Conservation (phyloP, 1,139 yeast genomes). For the Geotrichum histeridarum region DNA sequence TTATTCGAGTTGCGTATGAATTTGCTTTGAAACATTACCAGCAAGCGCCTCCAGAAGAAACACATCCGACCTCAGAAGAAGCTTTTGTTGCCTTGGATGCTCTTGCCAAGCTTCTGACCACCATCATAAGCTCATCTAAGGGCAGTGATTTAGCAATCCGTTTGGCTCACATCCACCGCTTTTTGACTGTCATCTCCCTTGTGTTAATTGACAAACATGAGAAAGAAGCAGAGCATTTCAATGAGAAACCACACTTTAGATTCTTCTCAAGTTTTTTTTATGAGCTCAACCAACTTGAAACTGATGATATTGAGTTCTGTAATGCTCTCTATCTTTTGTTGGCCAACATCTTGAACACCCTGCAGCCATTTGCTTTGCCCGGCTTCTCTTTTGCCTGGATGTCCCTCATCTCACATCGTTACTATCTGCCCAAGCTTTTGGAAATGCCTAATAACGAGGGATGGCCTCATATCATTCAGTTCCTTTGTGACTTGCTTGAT, state of each 20-base stretch:
- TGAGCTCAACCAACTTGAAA: slow-evolving; percentile 41
- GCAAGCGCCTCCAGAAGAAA: slow-evolving; percentile 43
- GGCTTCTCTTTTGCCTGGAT: slow-evolving; percentile 97
- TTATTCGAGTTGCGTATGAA: slow-evolving; percentile 73
- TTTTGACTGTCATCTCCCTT: slow-evolving; percentile 62
- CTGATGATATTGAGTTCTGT: slow-evolving; percentile 40
- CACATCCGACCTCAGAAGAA: slow-evolving; percentile 36
- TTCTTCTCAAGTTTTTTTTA: slow-evolving; percentile 74
- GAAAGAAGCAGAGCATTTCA: slow-evolving; percentile 53
- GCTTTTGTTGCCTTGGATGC: slow-evolving; percentile 77
- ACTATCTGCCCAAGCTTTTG: slow-evolving; percentile 76
- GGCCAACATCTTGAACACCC: slow-evolving; percentile 63
- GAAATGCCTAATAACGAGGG: slow-evolving; percentile 54
- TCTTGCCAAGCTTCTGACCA: slow-evolving; percentile 66
- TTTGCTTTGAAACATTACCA: slow-evolving; percentile 53
- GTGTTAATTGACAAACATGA: slow-evolving; percentile 80
- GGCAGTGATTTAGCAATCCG: slow-evolving; percentile 27
- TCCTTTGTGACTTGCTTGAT: slow-evolving; percentile 62
- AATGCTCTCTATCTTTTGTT: slow-evolving; percentile 52
- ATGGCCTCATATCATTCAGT: slow-evolving; percentile 54
- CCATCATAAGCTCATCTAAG: slow-evolving; percentile 53
- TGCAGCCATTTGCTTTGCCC: slow-evolving; percentile 88
- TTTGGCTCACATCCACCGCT: slow-evolving; percentile 44
- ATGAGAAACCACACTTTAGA: slow-evolving; percentile 87
- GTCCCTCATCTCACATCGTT: slow-evolving; percentile 79